Base-by-base conservation (phyloP, 257 asterid genomes). In the Thymus quinquecostatus region DNA sequence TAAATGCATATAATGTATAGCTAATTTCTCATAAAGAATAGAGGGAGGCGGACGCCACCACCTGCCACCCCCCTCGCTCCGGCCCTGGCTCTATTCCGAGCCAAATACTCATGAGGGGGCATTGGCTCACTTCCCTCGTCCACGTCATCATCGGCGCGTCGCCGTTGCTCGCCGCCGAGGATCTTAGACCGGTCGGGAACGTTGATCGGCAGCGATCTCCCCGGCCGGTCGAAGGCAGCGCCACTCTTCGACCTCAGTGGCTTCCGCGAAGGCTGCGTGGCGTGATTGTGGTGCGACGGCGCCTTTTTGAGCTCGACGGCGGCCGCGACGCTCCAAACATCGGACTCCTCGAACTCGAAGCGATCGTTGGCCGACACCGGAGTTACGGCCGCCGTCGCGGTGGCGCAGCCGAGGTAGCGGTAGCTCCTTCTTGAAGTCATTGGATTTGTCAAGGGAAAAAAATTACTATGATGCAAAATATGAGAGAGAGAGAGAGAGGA, bases 111-210 rank as follows among this genome's bases (percentile, higher is more conserved):
- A 21, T 74, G 78, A 47, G 78, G 78, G 68, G 78, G 78, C 9
- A 58, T 66, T 66, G 41, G 21, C 38, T 66, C 78, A 66, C 66
- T 74, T 58, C 48, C 79, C 1, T 76, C 79, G 0, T 44, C 77
- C 0, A 72, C 79, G 1, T n/a, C 55, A 14, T 78, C 83, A 0
- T 55, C 65, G 51, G 69, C 62, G 66, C 41, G 79, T 28, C 30
- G 67, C 34, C 64, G 67, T 69, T 80, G 79, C 77, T 81, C 95
- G 21, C 73, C 78, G 8, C 91, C 83, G 1, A 89, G 81, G 49
- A 89, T 89, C 66, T 83, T 89, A 8, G 92, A 75, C 96, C 96
- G 87, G 40, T 86, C 94, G 1, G 98, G 96, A 1, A 89, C 66
- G 74, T 86, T 83, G 62, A 89, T 79, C 6, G 96, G 97, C 79